Evolutionary conservation across 768 basidiomycete species (phyloP).

Genomic region (Pulveroboletus sp.): DNA sequence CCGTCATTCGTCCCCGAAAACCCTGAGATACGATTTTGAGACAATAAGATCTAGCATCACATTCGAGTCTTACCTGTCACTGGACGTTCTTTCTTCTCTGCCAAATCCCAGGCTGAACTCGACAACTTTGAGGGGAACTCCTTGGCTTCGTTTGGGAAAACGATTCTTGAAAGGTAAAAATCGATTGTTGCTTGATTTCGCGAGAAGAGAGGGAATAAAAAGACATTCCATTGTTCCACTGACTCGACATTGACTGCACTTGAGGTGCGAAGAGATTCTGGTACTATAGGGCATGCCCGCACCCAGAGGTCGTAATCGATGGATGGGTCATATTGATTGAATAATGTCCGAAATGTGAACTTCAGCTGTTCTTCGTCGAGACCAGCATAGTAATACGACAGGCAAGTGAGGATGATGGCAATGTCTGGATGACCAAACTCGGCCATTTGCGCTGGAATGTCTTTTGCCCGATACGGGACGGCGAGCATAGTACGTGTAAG

Average conservation of each 20-base stretch:
- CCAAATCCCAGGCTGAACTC: constrained; percentile 12
- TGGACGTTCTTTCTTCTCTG: background rate
- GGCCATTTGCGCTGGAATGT: constrained; percentile 18
- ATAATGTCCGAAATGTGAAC: constrained; percentile 12
- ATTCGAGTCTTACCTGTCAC: background rate
- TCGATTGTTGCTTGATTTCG: constrained; percentile 28
- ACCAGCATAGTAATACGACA: constrained; percentile 25
- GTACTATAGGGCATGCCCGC: constrained; percentile 24
- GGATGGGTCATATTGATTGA: constrained; percentile 15
- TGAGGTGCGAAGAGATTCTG: constrained; percentile 28
- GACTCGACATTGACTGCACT: constrained; percentile 43
- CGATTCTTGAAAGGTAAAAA: constrained; percentile 44
- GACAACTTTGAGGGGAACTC: constrained; percentile 21
- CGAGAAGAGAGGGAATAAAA: constrained; percentile 34
- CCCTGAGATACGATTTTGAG: constrained; percentile 18
- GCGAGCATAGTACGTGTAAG: constrained; percentile 17
- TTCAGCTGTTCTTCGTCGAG: constrained; percentile 17
- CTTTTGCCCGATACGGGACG: constrained; percentile 28
- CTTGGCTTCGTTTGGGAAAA: constrained; percentile 43
- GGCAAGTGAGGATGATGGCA: constrained; percentile 9
- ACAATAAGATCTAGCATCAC: background rate
- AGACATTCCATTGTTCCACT: constrained; percentile 21
- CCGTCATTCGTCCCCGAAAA: constrained; percentile 38
- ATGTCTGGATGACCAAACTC: constrained; percentile 30
- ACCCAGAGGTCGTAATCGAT: constrained; percentile 19